Evolutionary conservation across 139 green algal genomes (phyloP).

Genomic region (Nannochloris sp.): DNA sequence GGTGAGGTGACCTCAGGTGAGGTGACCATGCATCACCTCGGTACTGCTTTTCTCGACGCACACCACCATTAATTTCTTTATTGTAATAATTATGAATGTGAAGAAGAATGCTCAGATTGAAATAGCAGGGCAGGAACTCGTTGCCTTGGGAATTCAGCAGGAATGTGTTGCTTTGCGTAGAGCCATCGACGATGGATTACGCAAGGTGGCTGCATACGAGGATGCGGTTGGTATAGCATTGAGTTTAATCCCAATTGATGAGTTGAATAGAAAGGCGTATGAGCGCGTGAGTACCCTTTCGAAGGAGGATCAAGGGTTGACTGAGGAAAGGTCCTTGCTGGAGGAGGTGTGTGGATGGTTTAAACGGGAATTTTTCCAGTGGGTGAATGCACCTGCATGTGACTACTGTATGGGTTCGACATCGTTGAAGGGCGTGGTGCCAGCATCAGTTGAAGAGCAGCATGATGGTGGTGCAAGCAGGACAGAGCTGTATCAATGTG

Average conservation of each 20-base stretch:
- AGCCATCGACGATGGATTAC: constrained; percentile 1
- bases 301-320: constrained; percentile 24
- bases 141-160: constrained; percentile 12
- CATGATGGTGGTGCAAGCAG: constrained; percentile 18
- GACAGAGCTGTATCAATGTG: constrained; percentile 41
- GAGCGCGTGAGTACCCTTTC: constrained; percentile 26
- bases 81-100: neutral
- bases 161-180: neutral
- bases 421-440: constrained; percentile 8
- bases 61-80: neutral
- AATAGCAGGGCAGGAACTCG: neutral
- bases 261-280: constrained; percentile 13
- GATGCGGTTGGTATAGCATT: constrained; percentile 39
- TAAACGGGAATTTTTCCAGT: constrained; percentile 66
- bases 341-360: constrained; percentile 62
- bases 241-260: constrained; percentile 41
- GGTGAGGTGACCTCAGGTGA: constrained; percentile 41
- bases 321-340: constrained; percentile 22
- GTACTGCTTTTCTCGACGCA: constrained; percentile 30
- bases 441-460: constrained; percentile 37
- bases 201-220: constrained; percentile 31
- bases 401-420: constrained; percentile 23
- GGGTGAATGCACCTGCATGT: constrained; percentile 51
- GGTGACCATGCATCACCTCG: constrained; percentile 52
- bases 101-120: neutral